Evolutionary conservation across 2,329 filamentous ascomycete genomes (phyloP).

Genomic region (Fusarium sp.): DNA sequence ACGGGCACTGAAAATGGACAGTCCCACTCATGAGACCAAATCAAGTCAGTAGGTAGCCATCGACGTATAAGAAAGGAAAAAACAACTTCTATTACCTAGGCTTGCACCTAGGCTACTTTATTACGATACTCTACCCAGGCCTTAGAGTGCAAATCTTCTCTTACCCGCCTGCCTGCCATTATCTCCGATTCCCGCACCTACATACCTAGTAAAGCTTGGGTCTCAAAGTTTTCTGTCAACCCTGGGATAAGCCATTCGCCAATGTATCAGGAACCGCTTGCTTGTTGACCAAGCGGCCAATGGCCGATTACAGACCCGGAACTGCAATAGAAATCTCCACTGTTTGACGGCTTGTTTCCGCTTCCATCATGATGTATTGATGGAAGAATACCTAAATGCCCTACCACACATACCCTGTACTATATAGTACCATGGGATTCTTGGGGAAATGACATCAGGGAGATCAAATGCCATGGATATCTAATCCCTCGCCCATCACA

Average conservation of each 20-base stretch:
- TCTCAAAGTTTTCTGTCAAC: not conserved
- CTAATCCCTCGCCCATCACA: not conserved
- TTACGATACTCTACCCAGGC: not conserved
- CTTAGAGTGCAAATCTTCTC: not conserved
- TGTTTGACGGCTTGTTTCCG: conserved; percentile 32
- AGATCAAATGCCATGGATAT: not conserved
- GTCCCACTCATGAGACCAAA: conserved; percentile 7
- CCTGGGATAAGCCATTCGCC: not conserved
- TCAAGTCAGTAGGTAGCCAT: not conserved
- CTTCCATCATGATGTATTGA: conserved; percentile 1
- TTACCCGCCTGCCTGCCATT: too few species aligned
- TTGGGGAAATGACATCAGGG: conserved; percentile 27
- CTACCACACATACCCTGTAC: conserved; percentile 24
- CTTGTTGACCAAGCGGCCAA: conserved; percentile 15
- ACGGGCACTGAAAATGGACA: not conserved
- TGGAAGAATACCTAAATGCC: not conserved
- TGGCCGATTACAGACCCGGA: conserved; percentile 1
- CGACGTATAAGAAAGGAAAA: not conserved
- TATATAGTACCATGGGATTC: not conserved
- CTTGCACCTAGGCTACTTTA: not conserved
- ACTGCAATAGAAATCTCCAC: not conserved
- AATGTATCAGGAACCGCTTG: not conserved
- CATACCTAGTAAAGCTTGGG: not conserved
- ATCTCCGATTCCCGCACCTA: not conserved
- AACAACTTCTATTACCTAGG: not conserved